Percentiles rank a stretch among this genome's conserved stretches.
These are phyloP conservation scores for Incumbomyces lentus DNA, from an alignment of 2,329 filamentous ascomycete species.

Conservation along the genomic window DNA sequence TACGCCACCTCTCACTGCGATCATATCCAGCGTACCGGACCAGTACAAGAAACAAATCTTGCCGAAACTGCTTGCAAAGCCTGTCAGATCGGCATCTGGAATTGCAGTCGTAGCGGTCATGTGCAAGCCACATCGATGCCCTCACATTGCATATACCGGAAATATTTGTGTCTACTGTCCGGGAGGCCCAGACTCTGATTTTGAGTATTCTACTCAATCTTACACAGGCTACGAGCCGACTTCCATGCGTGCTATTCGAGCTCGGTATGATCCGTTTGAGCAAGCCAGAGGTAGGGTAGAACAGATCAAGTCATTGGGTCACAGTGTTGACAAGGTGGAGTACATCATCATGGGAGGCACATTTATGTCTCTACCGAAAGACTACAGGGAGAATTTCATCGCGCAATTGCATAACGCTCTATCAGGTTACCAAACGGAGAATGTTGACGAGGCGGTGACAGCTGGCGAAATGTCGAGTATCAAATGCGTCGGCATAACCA, in stretches of 20 bases:
- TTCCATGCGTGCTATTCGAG: slow-evolving; percentile 94
- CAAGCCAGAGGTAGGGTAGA: slow-evolving; percentile 92
- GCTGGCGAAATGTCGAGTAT: slow-evolving; percentile 93
- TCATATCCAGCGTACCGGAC: slow-evolving; percentile 88
- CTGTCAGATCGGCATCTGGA: slow-evolving; percentile 88
- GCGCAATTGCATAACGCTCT: slow-evolving; percentile 93
- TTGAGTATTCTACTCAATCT: slow-evolving; percentile 97
- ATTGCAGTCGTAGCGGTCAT: slow-evolving; percentile 86
- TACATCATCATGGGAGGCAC: slow-evolving; percentile 99
- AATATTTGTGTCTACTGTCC: slow-evolving; percentile 99
- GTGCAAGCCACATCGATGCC: slow-evolving; percentile 97
- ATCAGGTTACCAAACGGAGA: slow-evolving; percentile 85
- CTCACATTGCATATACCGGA: slow-evolving; percentile 94
- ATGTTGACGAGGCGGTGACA: slow-evolving; percentile 89
- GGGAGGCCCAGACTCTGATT: slow-evolving; percentile 93
- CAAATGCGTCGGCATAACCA: slow-evolving; percentile 97
- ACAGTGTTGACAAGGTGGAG: slow-evolving; percentile 97
- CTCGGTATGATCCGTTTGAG: slow-evolving; percentile 94
- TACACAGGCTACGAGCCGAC: slow-evolving; percentile 98
- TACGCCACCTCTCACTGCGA: slow-evolving; percentile 86
- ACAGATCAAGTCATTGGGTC: slow-evolving; percentile 87
- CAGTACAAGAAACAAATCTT: slow-evolving; percentile 99
- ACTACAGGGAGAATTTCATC: slow-evolving; percentile 88
- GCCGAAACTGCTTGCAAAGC: slow-evolving; percentile 92
- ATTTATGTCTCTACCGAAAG: slow-evolving; percentile 89